Evolutionary conservation across 2,329 filamentous ascomycete genomes (phyloP).

Genomic region (Dactylellina sp.): DNA sequence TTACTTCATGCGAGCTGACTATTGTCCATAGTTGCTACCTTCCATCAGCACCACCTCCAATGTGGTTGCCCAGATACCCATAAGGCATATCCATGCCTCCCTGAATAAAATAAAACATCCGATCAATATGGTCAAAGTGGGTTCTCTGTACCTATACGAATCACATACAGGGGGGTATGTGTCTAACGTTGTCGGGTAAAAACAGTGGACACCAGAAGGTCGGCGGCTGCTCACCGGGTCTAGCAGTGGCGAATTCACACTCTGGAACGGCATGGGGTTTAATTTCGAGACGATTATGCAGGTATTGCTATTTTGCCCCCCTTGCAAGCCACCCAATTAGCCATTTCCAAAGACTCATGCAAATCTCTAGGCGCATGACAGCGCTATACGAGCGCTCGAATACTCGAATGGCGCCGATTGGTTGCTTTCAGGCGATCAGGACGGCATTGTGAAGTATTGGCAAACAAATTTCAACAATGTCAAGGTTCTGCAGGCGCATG

Average conservation of each 20-base stretch:
- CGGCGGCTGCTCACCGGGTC: slow-evolving; percentile 90
- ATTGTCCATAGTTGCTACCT: slow-evolving; percentile 77
- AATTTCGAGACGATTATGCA: slow-evolving; percentile 99
- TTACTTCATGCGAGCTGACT: slow-evolving; percentile 60
- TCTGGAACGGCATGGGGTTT: slow-evolving; percentile 99
- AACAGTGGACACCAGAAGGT: slow-evolving; percentile 93
- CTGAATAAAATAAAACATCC: slow-evolving; percentile 98
- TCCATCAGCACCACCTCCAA: slow-evolving; percentile 76
- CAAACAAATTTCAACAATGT: slow-evolving; percentile 99
- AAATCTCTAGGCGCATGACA: slow-evolving; percentile 77
- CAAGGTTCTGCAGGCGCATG: slow-evolving; percentile 90
- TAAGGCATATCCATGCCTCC: slow-evolving; percentile 97
- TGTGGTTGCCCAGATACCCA: slow-evolving; percentile 87
- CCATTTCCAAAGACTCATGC: not conserved
- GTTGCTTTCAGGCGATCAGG: slow-evolving; percentile 94
- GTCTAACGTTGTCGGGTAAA: slow-evolving; percentile 15
- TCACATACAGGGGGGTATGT: not conserved
- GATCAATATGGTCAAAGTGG: slow-evolving; percentile 81
- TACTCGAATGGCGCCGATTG: slow-evolving; percentile 98
- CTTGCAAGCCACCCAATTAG: not conserved
- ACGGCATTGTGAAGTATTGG: slow-evolving; percentile 97
- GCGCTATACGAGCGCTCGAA: slow-evolving; percentile 81
- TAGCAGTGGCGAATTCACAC: slow-evolving; percentile 95
- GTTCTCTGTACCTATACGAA: slow-evolving; percentile 16
- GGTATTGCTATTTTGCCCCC: slow-evolving; percentile 61